These are phyloP conservation scores for Colletotrichum sp. DNA, from an alignment of 2,329 filamentous ascomycete genomes.

Conservation along the genomic window DNA sequence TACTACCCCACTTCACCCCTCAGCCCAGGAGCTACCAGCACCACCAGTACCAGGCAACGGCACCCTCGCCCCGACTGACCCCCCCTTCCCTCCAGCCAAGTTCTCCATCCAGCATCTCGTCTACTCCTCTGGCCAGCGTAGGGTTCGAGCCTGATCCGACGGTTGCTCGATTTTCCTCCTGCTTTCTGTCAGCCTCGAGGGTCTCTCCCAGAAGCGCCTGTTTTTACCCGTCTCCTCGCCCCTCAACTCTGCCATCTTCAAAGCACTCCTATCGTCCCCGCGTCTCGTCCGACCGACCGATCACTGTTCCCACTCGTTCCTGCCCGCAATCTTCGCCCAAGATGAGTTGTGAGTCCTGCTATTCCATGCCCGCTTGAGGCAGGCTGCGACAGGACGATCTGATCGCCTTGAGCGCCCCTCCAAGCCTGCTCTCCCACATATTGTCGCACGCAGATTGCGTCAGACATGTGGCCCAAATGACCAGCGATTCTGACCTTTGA, in stretches of 20 bases:
- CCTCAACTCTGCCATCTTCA: slow-evolving; percentile 3
- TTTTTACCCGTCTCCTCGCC: slow-evolving; percentile 10
- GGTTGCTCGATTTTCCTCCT: slow-evolving; percentile 5
- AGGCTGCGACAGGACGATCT: background rate
- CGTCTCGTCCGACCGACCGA: background rate
- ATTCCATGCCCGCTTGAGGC: background rate
- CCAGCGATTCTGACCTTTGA: slow-evolving; percentile 27
- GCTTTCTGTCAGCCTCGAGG: slow-evolving; percentile 4
- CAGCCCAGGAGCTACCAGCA: slow-evolving; percentile 7
- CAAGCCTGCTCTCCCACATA: background rate
- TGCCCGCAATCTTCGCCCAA: slow-evolving; percentile 17
- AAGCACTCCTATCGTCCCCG: background rate
- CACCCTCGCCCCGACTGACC: background rate
- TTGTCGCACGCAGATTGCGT: background rate
- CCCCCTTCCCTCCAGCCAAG: slow-evolving; percentile 10
- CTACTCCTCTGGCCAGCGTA: slow-evolving; percentile 8
- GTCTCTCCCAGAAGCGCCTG: background rate
- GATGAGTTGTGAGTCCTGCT: slow-evolving; percentile 45
- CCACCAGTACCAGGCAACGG: background rate
- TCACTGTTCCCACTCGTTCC: background rate
- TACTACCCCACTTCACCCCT: slow-evolving; percentile 21
- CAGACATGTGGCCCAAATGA: background rate
- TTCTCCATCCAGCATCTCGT: slow-evolving; percentile 19
- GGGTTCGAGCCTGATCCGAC: slow-evolving; percentile 17
- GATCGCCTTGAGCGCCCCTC: background rate